Base-by-base conservation (phyloP, 2,329 filamentous ascomycete species). In the Fusarium mundagurra region DNA sequence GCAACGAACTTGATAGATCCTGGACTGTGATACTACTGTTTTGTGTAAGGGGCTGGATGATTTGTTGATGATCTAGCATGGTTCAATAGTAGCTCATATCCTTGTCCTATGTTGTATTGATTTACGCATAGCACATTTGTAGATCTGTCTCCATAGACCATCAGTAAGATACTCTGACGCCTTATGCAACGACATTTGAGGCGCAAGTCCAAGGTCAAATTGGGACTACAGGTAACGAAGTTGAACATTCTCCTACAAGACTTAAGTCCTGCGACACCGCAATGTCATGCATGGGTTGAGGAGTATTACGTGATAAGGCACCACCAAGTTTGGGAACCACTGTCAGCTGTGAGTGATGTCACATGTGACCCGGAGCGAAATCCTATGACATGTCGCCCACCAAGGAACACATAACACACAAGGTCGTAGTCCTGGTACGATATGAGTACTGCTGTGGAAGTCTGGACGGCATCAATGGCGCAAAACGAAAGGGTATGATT, bases 401-500 rank as follows among this genome's bases (percentile, higher is more conserved):
- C 12, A 58, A 64, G 20, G 9, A 43, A 58, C 41, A 27, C 33
- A 57, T 27, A 33, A 45, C 27, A 55, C 27, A 20, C n/a, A 29
- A 34, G 44, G 20, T 24, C 53, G 24, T 58, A 9, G 51, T 34
- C 33, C 44, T 51, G n/a, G 45, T 31, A 51, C 29, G 36, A 34
- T 38, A 31, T 9, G 29, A 48, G 43, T 24, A 53, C 39, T 38
- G 29, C 24, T n/a, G 14, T 16, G 17, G 50, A 24, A 58, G n/a
- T 22, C 55, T 39, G 17, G 29, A 34, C 13, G 48, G 16, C 34
- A 53, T 31, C 22, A 33, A 55, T 55, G 44, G 45, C 47, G 57
- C 48, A 73, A 70, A 75, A 64, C 62, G 66, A 67, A 57, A 54
- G 69, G 73, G 73, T 75, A 75, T 75, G 70, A 67, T 70, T 73